Base-by-base conservation (phyloP, 2,329 filamentous ascomycete genomes). In the Eutypella sp. region DNA sequence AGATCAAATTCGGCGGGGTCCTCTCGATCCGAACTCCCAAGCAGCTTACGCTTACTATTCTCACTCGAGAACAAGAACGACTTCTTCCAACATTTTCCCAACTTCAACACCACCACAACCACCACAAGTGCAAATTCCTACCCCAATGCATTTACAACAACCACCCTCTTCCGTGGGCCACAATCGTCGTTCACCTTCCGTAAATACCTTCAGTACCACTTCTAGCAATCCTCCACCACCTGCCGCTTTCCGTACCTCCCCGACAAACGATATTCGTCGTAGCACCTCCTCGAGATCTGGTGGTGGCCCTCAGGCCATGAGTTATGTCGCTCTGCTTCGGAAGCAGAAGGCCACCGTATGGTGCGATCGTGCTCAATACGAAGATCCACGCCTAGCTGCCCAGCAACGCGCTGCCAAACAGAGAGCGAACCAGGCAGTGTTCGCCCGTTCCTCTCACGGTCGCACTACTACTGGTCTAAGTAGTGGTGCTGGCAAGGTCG, bases 341-440 rank as follows among this genome's bases (percentile, higher is more conserved):
- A 92, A 91, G 65, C 93, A 99, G 69, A 97, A 97, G 66, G 93
- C 90, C 25, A 99, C 93, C 0, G 93, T 99, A 4, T 99, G 93
- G 93, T 96, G 91, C 71, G 93, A 97, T 63, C 85, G 91, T 44
- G 81, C 92, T 9, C 93, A 99, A 65, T 84, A 88, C 51, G 90
- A 97, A 67, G 93, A 99, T 64, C 89, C 92, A 1, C 80, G 89
- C 42, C 72, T 93, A 47, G 72, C 85, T 4, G 90, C 89, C 23
- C 86, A 91, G 59, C 90, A 95, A 65, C 81, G 87, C 47, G 86
- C 87, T 31, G 93, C 91, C 47, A 95, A 93, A 73, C 83, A 88
- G 71, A 79, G 90, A 41, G 93, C 93, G 11, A 84, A 85, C 46
- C 82, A 87, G 58, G 90, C 96, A 69, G 84, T 97, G 7, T 82